phyloP scores from a whole-genome alignment of 2,329 filamentous ascomycete genomes.

The Aspergillus quadrilineatus region DNA sequence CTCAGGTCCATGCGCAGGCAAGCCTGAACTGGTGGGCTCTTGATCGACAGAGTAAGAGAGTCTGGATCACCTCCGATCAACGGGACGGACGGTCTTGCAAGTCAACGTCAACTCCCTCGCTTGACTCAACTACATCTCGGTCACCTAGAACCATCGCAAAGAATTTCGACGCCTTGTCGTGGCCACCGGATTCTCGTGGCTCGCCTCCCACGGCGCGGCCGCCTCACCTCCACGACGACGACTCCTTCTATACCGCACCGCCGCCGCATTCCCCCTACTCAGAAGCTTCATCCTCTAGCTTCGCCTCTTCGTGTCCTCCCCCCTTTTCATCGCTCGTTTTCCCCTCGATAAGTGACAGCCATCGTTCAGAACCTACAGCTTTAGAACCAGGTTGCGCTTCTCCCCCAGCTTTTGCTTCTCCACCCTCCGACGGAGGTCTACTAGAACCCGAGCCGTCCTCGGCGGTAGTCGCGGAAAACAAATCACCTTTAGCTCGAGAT shows the following conservation, averaged over 20 bases:
- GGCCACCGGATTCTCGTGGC: slow-evolving; percentile 28
- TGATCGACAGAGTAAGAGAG: slow-evolving; percentile 18
- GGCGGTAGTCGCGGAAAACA: slow-evolving; percentile 69
- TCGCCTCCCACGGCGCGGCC: slow-evolving; percentile 48
- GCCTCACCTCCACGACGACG: slow-evolving; percentile 27
- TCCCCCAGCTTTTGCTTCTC: slow-evolving; percentile 52
- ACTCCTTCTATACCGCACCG: slow-evolving; percentile 40
- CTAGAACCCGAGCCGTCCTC: slow-evolving; percentile 46
- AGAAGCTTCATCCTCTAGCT: slow-evolving; percentile 47
- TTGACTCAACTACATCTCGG: neutral
- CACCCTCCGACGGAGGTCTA: slow-evolving; percentile 52
- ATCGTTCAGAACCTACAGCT: slow-evolving; percentile 42
- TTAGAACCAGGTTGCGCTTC: slow-evolving; percentile 50
- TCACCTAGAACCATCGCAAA: slow-evolving; percentile 4
- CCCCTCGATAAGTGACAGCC: slow-evolving; percentile 42
- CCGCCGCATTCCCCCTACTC: slow-evolving; percentile 40
- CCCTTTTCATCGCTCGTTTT: slow-evolving; percentile 66
- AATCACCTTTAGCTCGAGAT: slow-evolving; percentile 78
- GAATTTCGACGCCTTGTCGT: slow-evolving; percentile 35
- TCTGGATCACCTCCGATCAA: slow-evolving; percentile 19
- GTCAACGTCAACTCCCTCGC: slow-evolving; percentile 4
- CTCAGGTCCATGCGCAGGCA: slow-evolving; percentile 7
- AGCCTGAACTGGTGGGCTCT: slow-evolving; percentile 14
- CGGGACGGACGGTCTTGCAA: slow-evolving; percentile 12
- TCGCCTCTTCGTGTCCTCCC: slow-evolving; percentile 57